These are phyloP conservation scores for Ramalina intermedia DNA, from an alignment of 495 filamentous ascomycete genomes.

Conservation along the genomic window DNA sequence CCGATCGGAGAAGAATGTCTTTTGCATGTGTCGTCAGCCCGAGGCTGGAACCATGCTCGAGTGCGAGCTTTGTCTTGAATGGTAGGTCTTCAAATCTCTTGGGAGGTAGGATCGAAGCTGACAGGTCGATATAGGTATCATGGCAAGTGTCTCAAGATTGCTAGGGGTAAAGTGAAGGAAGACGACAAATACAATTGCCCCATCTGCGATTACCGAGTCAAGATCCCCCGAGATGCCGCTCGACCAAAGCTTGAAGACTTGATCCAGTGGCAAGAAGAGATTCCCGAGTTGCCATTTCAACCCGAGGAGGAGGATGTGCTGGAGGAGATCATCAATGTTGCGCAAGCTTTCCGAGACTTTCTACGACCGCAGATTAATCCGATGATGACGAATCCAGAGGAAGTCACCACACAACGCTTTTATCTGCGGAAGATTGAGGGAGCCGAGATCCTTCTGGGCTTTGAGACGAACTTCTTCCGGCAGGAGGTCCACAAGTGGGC, in stretches of 20 bases:
- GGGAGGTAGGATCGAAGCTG: slow-evolving; percentile 2
- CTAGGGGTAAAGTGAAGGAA: slow-evolving; percentile 91
- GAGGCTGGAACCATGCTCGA: slow-evolving; percentile 99
- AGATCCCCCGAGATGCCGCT: slow-evolving; percentile 96
- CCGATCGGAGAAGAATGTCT: slow-evolving; percentile 57
- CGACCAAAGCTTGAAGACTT: slow-evolving; percentile 92
- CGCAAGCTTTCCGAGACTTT: slow-evolving; percentile 69
- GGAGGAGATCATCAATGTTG: slow-evolving; percentile 69
- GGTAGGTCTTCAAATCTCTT: slow-evolving; percentile 32
- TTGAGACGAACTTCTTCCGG: slow-evolving; percentile 94
- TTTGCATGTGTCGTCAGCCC: slow-evolving; percentile 86
- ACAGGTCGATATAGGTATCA: slow-evolving; percentile 63
- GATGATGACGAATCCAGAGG: slow-evolving; percentile 63
- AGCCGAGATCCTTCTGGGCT: slow-evolving; percentile 81
- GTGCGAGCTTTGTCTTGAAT: slow-evolving; percentile 94
- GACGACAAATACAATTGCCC: slow-evolving; percentile 98
- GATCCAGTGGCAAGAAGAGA: slow-evolving; percentile 74
- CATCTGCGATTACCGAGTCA: slow-evolving; percentile 93
- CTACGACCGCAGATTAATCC: slow-evolving; percentile 69
- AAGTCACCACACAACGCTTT: slow-evolving; percentile 84
- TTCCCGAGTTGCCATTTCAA: slow-evolving; percentile 75
- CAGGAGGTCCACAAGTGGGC: slow-evolving; percentile 94
- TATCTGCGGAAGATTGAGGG: slow-evolving; percentile 97
- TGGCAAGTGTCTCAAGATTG: slow-evolving; percentile 96
- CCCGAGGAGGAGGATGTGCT: slow-evolving; percentile 86